Evolutionary conservation across 257 asterid species (phyloP), one percentile per base, ranked within the genome.

Genomic region (Leptodermis oblonga): DNA sequence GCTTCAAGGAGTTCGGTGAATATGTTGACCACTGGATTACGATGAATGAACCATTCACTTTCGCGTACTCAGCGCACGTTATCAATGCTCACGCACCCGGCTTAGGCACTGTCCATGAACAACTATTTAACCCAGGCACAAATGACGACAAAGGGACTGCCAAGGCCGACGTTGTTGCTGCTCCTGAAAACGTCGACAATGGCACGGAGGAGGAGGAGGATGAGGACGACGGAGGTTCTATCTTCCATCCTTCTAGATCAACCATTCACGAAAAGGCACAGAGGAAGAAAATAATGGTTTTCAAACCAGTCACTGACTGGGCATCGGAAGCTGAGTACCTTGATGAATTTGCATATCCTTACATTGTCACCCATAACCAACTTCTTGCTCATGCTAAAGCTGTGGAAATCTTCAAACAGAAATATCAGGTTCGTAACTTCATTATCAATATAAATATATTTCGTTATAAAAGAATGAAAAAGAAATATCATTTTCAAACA

Each of bases 371-470:
- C 1, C 62, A 56, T 28, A 56, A 56, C 62, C 37, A 10, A 17
- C 62, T 56, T 17, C 62, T 56, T 13, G 62, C 62, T 56, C 62
- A 56, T 56, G 62, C 36, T 0, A 56, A 56, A 37, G 62, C 62
- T 0, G 62, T 56, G 0, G 20, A 56, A 56, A 56, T 56, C 36
- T 56, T 26, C 18, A 56, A 12, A 4, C 25, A 56, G n/a, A 56
- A 56, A 28, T 56, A 56, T 13, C 62, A 56, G 31, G 56, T 51
- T 18, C 7, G 15, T 45, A 2, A 3, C 11, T 12, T 45, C 3
- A 45, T 45, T 4, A 45, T 45, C 10, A n/a, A n/a, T 39, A n/a
- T n/a, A n/a, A 4, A 39, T 39, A 39, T 10, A 39, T 10, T 39
- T 7, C 10, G 4, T 7, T 43, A 34, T 34, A 34, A 6, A 6